Conservation (phyloP, 2,329 filamentous ascomycete species). For the Pyrenochaeta sp. region DNA sequence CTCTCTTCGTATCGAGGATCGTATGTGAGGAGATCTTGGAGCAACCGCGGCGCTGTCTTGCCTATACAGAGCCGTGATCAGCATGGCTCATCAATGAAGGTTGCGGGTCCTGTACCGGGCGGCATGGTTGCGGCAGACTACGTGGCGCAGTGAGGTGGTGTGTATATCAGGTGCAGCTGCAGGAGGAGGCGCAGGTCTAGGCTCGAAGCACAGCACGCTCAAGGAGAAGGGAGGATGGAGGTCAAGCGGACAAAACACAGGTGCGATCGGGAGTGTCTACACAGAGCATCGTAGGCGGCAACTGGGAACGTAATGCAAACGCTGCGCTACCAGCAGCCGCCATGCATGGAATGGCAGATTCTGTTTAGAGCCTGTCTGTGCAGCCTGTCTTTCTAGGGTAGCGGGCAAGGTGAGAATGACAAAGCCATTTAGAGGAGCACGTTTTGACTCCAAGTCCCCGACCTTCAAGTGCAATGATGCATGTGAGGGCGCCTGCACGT, state of each 20-base stretch:
- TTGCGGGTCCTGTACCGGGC: constrained; percentile 26
- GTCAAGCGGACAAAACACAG: constrained; percentile 14
- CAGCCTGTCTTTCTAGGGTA: no score
- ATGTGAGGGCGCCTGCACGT: constrained; percentile 1
- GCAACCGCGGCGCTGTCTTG: constrained; percentile 60
- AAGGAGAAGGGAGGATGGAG: constrained; percentile 6
- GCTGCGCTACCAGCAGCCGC: not conserved
- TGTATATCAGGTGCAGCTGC: constrained; percentile 2
- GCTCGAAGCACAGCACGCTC: constrained; percentile 12
- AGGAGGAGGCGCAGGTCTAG: constrained; percentile 5
- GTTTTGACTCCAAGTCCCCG: not conserved
- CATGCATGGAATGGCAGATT: not conserved
- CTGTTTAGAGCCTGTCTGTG: no score
- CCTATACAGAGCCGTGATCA: constrained; percentile 48
- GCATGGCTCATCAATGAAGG: constrained; percentile 9
- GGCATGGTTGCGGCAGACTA: constrained; percentile 26
- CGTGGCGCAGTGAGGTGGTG: constrained; percentile 4
- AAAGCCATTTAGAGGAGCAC: no score
- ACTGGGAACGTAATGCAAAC: constrained; percentile 9
- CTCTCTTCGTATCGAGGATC: constrained; percentile 58
- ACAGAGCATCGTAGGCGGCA: constrained; percentile 28
- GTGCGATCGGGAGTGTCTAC: constrained; percentile 22
- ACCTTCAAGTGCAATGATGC: constrained; percentile 12
- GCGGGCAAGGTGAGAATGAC: no score
- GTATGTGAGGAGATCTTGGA: constrained; percentile 61